These are phyloP conservation scores for Fusarium veterinarium DNA, from an alignment of 2,329 filamentous ascomycete genomes.

Conservation along the genomic window DNA sequence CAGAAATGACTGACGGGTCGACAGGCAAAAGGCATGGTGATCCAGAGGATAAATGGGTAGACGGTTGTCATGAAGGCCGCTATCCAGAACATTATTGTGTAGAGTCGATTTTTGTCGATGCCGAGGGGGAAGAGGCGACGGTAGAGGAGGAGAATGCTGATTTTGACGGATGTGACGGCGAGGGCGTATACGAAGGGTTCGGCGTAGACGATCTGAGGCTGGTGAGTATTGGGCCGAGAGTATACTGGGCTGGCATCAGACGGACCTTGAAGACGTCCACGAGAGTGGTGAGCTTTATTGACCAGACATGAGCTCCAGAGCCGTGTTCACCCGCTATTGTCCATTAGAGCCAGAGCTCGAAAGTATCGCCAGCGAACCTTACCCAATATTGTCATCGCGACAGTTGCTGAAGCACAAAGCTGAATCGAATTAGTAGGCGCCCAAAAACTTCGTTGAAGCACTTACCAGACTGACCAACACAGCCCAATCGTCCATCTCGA, in stretches of 20 bases:
- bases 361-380: accelerated
- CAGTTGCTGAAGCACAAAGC: slow-evolving; percentile 1
- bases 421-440: not conserved
- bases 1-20: slow-evolving; percentile 15
- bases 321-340: not conserved
- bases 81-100: slow-evolving; percentile 12
- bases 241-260: accelerated
- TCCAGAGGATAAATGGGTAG: slow-evolving; percentile 18
- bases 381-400: slow-evolving; percentile 10
- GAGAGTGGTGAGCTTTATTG: slow-evolving; percentile 2
- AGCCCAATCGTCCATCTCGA: slow-evolving; percentile 20
- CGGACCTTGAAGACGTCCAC: slow-evolving; percentile 6
- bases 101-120: slow-evolving; percentile 9
- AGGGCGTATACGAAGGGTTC: slow-evolving; percentile 17
- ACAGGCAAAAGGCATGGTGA: slow-evolving; percentile 14
- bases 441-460: not conserved
- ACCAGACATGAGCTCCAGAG: slow-evolving; percentile 16
- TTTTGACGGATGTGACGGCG: slow-evolving; percentile 20
- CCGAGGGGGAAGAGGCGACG: slow-evolving; percentile 18
- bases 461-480: slow-evolving; percentile 11
- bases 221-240: not conserved
- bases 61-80: not conserved
- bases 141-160: slow-evolving; percentile 17
- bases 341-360: accelerated
- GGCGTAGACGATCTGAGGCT: slow-evolving; percentile 2